Percentiles rank a stretch among this genome's conserved stretches.
These are phyloP conservation scores for Aegilops umbellulata DNA, from an alignment of 176 grass and related monocot genomes.

Conservation along the genomic window DNA sequence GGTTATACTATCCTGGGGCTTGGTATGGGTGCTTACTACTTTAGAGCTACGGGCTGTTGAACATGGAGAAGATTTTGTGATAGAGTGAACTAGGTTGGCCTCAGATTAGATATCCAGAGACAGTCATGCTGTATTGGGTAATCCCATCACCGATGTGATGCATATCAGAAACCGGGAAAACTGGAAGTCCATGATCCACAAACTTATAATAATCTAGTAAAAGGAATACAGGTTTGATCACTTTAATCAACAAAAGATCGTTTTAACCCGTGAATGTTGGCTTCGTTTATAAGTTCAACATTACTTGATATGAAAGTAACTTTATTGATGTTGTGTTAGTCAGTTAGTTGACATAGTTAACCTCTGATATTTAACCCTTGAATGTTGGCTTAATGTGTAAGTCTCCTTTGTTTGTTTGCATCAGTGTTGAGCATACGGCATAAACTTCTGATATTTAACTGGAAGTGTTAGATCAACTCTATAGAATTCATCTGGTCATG, in stretches of 20 bases:
- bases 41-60: not conserved
- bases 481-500: not conserved
- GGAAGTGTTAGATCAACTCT: not conserved
- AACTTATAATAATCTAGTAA: not conserved
- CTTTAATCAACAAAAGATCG: not conserved
- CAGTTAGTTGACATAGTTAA: not conserved
- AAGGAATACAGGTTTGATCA: not conserved
- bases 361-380: not conserved
- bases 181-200: not conserved
- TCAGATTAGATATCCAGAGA: not conserved
- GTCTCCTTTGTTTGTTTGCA: not conserved
- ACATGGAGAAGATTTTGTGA: not conserved
- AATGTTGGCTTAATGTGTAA: not conserved
- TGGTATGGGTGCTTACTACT: not conserved
- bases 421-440: not conserved
- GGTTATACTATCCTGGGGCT: not conserved
- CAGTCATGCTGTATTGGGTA: not conserved
- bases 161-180: not conserved
- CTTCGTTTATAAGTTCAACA: not conserved
- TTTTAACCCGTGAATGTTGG: not conserved
- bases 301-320: not conserved
- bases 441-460: not conserved
- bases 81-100: not conserved
- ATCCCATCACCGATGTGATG: not conserved
- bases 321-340: not conserved